These are phyloP conservation scores for Polygonum aviculare DNA, from an alignment of 148 eudicot species.

Conservation along the genomic window DNA sequence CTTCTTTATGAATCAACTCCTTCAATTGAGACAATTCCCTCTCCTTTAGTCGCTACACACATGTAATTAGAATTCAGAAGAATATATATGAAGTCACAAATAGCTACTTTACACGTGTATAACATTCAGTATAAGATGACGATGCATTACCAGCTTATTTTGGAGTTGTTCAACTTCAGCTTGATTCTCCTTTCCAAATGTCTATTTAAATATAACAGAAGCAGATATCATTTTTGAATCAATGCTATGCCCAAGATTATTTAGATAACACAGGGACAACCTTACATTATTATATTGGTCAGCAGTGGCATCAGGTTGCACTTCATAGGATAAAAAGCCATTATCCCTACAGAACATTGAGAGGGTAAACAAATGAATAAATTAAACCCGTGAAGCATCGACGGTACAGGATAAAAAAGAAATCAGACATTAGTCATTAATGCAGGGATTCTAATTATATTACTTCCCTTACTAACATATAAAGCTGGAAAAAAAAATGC, in stretches of 20 bases:
- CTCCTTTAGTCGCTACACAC: slow-evolving; percentile 78
- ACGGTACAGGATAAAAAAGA: neutral
- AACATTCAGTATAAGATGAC: slow-evolving; percentile 3
- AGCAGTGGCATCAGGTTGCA: neutral
- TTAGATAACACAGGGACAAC: neutral
- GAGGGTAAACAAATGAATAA: neutral
- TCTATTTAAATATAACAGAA: slow-evolving; percentile 13
- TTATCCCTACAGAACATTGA: neutral
- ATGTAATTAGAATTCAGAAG: neutral
- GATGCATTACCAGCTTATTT: slow-evolving; percentile 51
- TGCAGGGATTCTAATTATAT: neutral
- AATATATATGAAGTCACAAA: neutral
- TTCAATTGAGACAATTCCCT: slow-evolving; percentile 75
- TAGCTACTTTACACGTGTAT: neutral
- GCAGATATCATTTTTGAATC: neutral
- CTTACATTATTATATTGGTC: neutral
- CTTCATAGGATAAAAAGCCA: neutral
- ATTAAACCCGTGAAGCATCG: neutral
- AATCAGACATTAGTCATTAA: neutral
- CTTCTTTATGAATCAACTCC: slow-evolving; percentile 68
- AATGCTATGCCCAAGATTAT: neutral
- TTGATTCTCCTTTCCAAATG: slow-evolving; percentile 36
- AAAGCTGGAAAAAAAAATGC: neutral
- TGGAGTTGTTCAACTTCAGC: slow-evolving; percentile 58
- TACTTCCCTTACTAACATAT: neutral